phyloP scores from a whole-genome alignment of 805 yeast genomes.

The Myxozyma geophila region DNA sequence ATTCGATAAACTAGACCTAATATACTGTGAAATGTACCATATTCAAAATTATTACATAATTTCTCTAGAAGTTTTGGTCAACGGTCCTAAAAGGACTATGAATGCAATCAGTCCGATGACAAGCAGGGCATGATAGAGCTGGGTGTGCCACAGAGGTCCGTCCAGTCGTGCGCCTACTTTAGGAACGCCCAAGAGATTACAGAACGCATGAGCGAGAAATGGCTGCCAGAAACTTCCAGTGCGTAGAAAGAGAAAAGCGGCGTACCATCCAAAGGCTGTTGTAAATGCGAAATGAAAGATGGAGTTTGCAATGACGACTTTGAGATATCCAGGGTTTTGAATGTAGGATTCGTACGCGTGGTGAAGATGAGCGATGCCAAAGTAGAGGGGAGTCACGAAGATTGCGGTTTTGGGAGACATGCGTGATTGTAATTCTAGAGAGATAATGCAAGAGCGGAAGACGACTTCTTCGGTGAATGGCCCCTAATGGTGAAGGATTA shows the following conservation, averaged over 20 bases:
- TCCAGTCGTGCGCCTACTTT: slow-evolving; percentile 29
- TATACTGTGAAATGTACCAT: not conserved
- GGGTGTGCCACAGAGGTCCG: slow-evolving; percentile 42
- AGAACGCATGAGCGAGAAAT: slow-evolving; percentile 62
- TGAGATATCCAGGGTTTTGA: slow-evolving; percentile 38
- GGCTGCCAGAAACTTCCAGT: slow-evolving; percentile 62
- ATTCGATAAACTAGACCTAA: slow-evolving; percentile 5
- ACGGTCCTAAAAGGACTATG: slow-evolving; percentile 39
- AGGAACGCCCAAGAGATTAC: slow-evolving; percentile 77
- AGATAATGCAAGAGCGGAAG: slow-evolving; percentile 58
- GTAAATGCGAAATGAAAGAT: slow-evolving; percentile 67
- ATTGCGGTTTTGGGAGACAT: slow-evolving; percentile 41
- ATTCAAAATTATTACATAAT: slow-evolving; percentile 14
- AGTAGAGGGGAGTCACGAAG: slow-evolving; percentile 60
- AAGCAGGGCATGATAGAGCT: slow-evolving; percentile 48
- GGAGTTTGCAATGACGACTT: slow-evolving; percentile 47
- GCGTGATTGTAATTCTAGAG: slow-evolving; percentile 41
- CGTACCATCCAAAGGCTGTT: slow-evolving; percentile 69
- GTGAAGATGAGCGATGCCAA: slow-evolving; percentile 80
- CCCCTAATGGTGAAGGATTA: slow-evolving; percentile 47
- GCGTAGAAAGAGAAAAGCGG: slow-evolving; percentile 59
- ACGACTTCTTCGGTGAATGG: slow-evolving; percentile 81
- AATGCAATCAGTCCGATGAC: slow-evolving; percentile 53
- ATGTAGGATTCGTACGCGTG: slow-evolving; percentile 61
- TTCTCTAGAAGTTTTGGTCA: slow-evolving; percentile 38